Evolutionary conservation across 2,329 filamentous ascomycete species (phyloP), one percentile per base, ranked within the genome.

Genomic region (Neurospora sp.): DNA sequence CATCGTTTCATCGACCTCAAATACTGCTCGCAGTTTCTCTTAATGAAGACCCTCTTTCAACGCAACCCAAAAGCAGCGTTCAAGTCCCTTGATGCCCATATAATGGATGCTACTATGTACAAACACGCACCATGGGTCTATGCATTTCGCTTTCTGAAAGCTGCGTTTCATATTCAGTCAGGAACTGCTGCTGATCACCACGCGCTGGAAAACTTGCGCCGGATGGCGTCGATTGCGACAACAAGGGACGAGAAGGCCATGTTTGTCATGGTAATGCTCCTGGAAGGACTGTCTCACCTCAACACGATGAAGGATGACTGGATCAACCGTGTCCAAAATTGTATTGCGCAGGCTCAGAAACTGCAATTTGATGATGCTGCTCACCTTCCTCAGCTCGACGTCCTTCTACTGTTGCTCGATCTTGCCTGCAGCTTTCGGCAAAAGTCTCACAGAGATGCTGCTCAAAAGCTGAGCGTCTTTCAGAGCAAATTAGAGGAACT

Each of bases 1-100:
- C 86, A 87, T 71, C 83, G 85, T 66, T 84, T 88, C 71, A 76
- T 81, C 36, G 91, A 94, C 74, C 79, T 93, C 46, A 93, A 92
- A 77, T 93, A 93, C 78, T 88, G 88, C 72, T 92, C 93, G 85
- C 87, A 92, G 73, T 92, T 92, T 77, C 81, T 93, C 17, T 86
- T 91, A 70, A 85, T 89, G 67, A 89, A 91, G 74, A 85, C 91
- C 1, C 82, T 92, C 70, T 92, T 90, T 74, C 89, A 90, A 75
- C 86, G 88, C 57, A 92, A 88, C 73, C 87, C 87, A 68, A 92
- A 91, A 75, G 91, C 91, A 1, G 90, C 91, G 0, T 82, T 93
- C 75, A 93, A 91, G 72, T 85, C 89, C 0, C 81, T 92, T 17
- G 91, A 94, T 76, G 85, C 85, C 36, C 85, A 90, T 65, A 91